These are phyloP conservation scores for Backusella tuberculispora DNA, from an alignment of 192 early-diverging fungal species.

Conservation along the genomic window DNA sequence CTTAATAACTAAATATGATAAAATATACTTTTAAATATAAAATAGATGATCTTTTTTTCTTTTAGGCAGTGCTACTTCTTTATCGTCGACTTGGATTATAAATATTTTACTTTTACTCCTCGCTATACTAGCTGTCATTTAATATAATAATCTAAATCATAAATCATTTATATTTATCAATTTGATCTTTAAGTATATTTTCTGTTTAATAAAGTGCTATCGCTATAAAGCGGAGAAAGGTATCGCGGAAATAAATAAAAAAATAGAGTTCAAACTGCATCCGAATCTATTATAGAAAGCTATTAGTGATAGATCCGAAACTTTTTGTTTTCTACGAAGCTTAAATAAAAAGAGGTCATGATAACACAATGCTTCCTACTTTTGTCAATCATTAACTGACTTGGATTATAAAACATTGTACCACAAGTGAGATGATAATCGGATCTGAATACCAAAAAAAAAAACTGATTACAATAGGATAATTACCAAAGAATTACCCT, in stretches of 20 bases:
- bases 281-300: background rate
- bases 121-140: too few species aligned
- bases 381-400: background rate
- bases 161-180: background rate
- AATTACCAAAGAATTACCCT: background rate
- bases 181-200: background rate
- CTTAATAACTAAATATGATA: background rate
- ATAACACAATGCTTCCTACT: background rate
- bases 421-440: background rate
- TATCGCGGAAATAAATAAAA: background rate
- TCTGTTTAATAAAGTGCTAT: background rate
- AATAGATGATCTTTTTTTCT: background rate
- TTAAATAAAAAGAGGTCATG: background rate
- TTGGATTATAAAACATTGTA: background rate
- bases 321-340: background rate
- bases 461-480: background rate
- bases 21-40: conserved; percentile 3
- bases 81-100: background rate
- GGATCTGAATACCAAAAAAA: background rate
- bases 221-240: background rate
- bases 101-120: too few species aligned
- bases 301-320: conserved; percentile 1
- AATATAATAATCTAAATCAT: too few species aligned
- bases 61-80: background rate
- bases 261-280: conserved; percentile 15